Conservation (phyloP, 805 yeast genomes). For the Kazachstania bromeliacearum region DNA sequence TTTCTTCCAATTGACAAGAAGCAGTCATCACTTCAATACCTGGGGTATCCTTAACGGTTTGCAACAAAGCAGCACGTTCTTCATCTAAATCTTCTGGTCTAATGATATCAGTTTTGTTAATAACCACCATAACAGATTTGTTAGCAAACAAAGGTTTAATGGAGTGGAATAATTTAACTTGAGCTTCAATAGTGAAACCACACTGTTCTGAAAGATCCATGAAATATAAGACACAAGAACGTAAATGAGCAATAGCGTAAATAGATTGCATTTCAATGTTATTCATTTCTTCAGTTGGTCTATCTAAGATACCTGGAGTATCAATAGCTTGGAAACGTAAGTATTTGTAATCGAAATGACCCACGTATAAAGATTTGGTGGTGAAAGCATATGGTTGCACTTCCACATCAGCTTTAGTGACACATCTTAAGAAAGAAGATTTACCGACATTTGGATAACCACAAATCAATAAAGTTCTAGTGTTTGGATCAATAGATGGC, state of each 20-base stretch:
- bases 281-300: constrained; percentile 99
- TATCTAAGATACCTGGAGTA: constrained; percentile 96
- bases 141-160: constrained; percentile 96
- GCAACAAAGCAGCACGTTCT: constrained; percentile 62
- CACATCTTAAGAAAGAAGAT: constrained; percentile 84
- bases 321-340: constrained; percentile 97
- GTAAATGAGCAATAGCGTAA: constrained; percentile 95
- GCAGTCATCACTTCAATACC: constrained; percentile 90
- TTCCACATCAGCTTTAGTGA: constrained; percentile 97
- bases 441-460: constrained; percentile 99
- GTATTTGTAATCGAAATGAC: constrained; percentile 97
- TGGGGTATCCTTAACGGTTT: constrained; percentile 52
- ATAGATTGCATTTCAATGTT: constrained; percentile 99
- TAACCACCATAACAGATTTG: constrained; percentile 89
- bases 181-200: constrained; percentile 95
- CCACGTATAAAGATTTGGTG: constrained; percentile 92
- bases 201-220: constrained; percentile 99
- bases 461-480: constrained; percentile 93
- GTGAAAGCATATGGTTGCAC: constrained; percentile 99
- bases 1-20: constrained; percentile 90
- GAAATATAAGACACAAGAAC: constrained; percentile 92
- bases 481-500: constrained; percentile 96
- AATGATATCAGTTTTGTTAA: constrained; percentile 90
- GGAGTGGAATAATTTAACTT: constrained; percentile 92
- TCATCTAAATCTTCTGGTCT: constrained; percentile 72